These are phyloP conservation scores for Skeletonema tropicum DNA, from an alignment of 108 stramenopile species.

Conservation along the genomic window DNA sequence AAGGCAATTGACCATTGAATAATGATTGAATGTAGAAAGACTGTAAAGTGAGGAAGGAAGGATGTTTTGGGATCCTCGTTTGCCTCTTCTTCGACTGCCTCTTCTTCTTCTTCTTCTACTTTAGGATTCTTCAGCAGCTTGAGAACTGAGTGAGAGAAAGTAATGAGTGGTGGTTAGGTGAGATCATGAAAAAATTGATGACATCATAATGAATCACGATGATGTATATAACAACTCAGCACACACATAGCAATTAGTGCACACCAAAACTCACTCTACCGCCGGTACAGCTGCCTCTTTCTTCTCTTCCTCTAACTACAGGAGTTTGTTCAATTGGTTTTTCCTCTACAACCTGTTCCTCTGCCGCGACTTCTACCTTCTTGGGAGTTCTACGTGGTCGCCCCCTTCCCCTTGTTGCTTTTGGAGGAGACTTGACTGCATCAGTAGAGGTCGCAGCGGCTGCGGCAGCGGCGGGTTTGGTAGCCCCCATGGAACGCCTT, in stretches of 20 bases:
- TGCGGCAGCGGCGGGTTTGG: neutral
- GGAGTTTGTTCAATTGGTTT: neutral
- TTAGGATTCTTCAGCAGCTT: conserved; percentile 8
- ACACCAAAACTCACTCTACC: conserved; percentile 2
- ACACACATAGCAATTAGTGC: too few relatives aligned
- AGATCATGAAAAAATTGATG: neutral
- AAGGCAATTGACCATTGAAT: conserved; percentile 25
- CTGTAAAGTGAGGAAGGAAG: conserved; percentile 1
- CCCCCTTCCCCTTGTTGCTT: neutral
- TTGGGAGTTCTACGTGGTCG: neutral
- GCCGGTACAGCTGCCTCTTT: conserved; percentile 2
- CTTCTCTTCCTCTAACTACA: conserved; percentile 10
- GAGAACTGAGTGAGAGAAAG: neutral
- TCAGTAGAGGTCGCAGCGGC: neutral
- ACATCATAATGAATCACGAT: neutral
- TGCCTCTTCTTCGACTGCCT: neutral
- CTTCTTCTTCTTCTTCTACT: neutral
- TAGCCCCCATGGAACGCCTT: conserved; percentile 19
- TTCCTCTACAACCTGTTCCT: conserved; percentile 14
- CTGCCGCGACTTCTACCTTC: neutral
- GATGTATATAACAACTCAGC: too few relatives aligned
- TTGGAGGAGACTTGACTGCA: neutral
- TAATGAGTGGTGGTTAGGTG: neutral
- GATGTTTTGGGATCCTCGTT: neutral
- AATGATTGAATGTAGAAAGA: conserved; percentile 18